Conservation (phyloP, 208 protist species). For the Leishmania gerbilli region DNA sequence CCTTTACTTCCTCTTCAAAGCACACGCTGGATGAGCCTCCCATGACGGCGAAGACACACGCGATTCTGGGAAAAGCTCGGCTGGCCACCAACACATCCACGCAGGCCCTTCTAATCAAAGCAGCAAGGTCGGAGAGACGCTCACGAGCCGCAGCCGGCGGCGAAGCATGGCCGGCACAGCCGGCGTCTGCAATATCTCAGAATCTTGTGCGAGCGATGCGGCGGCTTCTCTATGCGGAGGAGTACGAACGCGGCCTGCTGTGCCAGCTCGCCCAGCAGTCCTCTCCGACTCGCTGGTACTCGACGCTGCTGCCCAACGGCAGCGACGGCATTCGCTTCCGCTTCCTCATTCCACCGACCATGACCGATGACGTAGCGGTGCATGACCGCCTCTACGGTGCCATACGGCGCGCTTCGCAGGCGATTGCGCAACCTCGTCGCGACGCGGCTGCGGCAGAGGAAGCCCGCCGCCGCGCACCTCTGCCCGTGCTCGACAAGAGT, state of each 20-base stretch:
- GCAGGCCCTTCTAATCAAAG: neutral
- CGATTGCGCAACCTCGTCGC: slow-evolving; percentile 22
- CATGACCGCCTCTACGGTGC: slow-evolving; percentile 8
- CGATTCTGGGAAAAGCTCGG: slow-evolving; percentile 9
- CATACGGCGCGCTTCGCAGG: slow-evolving; percentile 2
- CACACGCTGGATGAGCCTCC: slow-evolving; percentile 27
- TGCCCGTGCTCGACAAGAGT: neutral
- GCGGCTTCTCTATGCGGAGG: slow-evolving; percentile 60
- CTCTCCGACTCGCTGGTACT: slow-evolving; percentile 34
- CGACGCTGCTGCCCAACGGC: slow-evolving; percentile 28
- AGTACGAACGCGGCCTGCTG: slow-evolving; percentile 50
- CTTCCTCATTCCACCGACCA: slow-evolving; percentile 11
- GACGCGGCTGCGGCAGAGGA: slow-evolving; percentile 1
- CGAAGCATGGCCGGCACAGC: neutral
- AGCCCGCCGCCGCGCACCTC: neutral
- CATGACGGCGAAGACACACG: neutral
- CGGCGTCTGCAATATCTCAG: neutral
- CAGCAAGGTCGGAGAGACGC: neutral
- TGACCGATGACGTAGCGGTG: slow-evolving; percentile 12
- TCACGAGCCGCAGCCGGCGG: neutral
- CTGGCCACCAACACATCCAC: slow-evolving; percentile 1
- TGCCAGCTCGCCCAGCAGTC: slow-evolving; percentile 28
- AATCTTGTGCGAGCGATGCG: slow-evolving; percentile 11
- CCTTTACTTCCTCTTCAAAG: slow-evolving; percentile 22
- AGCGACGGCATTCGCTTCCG: slow-evolving; percentile 24